Evolutionary conservation across 1,284 basidiomycete genomes (phyloP), one percentile per base, ranked within the genome.

Genomic region (Athelia sp.): DNA sequence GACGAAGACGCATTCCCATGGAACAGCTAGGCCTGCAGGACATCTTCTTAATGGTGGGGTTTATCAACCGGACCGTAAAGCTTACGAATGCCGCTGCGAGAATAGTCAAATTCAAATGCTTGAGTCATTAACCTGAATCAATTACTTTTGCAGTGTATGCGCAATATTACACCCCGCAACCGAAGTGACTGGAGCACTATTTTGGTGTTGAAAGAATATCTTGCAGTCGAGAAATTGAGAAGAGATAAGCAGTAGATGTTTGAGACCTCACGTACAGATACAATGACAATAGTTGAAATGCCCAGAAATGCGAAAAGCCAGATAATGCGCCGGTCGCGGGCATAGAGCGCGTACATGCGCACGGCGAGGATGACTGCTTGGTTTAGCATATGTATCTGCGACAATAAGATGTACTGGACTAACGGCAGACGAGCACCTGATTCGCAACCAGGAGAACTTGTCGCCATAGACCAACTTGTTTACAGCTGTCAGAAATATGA

Each of bases 341-440:
- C 60, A 45, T 70, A 73, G n/a, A 74, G 52, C 3, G 72, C 72
- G 47, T 71, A 73, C 47, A 70, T 66, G 31, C 72, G 62, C 14
- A 72, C 49, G 2, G 67, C 67, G 17, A 74, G 59, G n/a, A 74
- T 60, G 29, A 67, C 71, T 72, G 48, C 8, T 34, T 13, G 26
- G 26, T 29, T 29, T 13, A 29, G 26, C 13, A 29, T 29, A 13
- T 29, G 26, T 4, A 29, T 6, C 26, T 29, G n/a, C 13, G 26
- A 29, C 4, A 29, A 13, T 6, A 17, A 26, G 17, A 8, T 35
- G 26, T 36, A 10, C 17, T 17, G 15, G 22, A 53, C 73, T 52
- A 47, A 76, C 75, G 45, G 49, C 67, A 66, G 18, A 76, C 67
- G 1, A 70, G 48, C 3, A 68, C 57, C 56, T 76, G 73, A 45